Evolutionary conservation across 1,284 basidiomycete genomes (phyloP).

Genomic region (Schizophyllum commune): DNA sequence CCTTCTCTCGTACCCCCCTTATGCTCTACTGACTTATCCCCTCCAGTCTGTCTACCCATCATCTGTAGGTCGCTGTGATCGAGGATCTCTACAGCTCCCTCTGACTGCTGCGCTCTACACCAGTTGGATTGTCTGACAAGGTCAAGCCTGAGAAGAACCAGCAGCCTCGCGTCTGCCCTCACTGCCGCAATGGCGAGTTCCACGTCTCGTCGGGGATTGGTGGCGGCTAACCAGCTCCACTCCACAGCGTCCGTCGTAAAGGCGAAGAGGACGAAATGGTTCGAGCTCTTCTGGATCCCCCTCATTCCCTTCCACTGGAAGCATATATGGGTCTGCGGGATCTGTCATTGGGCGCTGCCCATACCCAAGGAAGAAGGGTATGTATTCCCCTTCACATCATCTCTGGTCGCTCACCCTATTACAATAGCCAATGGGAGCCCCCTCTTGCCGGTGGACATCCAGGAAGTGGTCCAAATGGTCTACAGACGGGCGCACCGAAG

Average conservation of each 20-base stretch:
- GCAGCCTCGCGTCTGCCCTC: slow-evolving; percentile 30
- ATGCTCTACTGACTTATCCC: not conserved
- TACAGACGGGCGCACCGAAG: slow-evolving; percentile 1
- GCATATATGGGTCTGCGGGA: slow-evolving; percentile 34
- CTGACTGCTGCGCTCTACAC: not conserved
- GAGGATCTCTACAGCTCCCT: not conserved
- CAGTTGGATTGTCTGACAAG: slow-evolving; percentile 36
- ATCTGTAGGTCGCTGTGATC: slow-evolving; percentile 6
- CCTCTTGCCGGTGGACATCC: slow-evolving; percentile 1
- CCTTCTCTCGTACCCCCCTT: not conserved
- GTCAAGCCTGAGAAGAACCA: slow-evolving; percentile 32
- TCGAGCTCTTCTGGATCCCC: slow-evolving; percentile 39
- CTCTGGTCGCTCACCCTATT: not conserved
- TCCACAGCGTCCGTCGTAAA: slow-evolving; percentile 28
- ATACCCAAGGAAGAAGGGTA: slow-evolving; percentile 19
- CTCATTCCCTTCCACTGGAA: slow-evolving; percentile 35
- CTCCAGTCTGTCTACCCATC: slow-evolving; percentile 11
- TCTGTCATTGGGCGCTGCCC: slow-evolving; percentile 30
- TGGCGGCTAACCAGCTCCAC: not conserved
- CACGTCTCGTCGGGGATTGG: not conserved
- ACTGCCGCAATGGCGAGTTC: slow-evolving; percentile 33
- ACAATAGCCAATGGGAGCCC: slow-evolving; percentile 9
- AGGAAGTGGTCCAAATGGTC: not conserved
- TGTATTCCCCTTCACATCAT: not conserved
- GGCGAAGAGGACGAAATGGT: slow-evolving; percentile 36